Evolutionary conservation across 176 grass and related monocot genomes (phyloP), one percentile per base, ranked within the genome.

Genomic region (Metroxylon sagu): DNA sequence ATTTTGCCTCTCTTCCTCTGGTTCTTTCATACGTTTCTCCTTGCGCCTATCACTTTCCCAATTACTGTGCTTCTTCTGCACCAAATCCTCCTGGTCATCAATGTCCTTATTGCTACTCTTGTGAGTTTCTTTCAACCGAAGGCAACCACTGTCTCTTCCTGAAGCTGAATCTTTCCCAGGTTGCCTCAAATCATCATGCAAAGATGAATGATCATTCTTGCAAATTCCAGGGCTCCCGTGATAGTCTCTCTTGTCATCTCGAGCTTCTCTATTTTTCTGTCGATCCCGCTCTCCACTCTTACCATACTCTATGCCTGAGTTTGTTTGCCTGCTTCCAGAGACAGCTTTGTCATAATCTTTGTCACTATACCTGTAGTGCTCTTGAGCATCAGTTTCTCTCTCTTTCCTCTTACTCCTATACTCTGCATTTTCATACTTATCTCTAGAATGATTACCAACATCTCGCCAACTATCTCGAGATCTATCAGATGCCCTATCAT

Each of bases 31-130:
- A 25, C 35, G 21, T 30, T 43, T 43, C 35, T 43, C 35, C 35
- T 54, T 70, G 10, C 43, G 31, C 55, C 81, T 87, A 52, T 85
- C 72, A 60, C 69, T 74, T 77, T 97, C 92, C 70, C 74, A 77
- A 66, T 71, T 74, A 83, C 61, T 69, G 31, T 69, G 71, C 29
- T 85, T 87, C 29, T 69, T 82, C 73, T 72, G 52, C 19, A 43
- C 26, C 16, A 64, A 60, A 19, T 77, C 71, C 48, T 83, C 86
- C 25, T 86, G 67, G 26, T 73, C 81, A 26, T 75, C 16, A 23
- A 29, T 61, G 57, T 95, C 82, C 50, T 68, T 95, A 57, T 68
- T 67, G 60, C 68, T 88, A 70, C 39, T 70, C 39, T 70, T 81
- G 12, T 68, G 51, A 54, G 28, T 75, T 35, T 56, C 52, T 31